Evolutionary conservation across 2,329 filamentous ascomycete species (phyloP), one percentile per base, ranked within the genome.

Genomic region (Lizonia empirigonia): DNA sequence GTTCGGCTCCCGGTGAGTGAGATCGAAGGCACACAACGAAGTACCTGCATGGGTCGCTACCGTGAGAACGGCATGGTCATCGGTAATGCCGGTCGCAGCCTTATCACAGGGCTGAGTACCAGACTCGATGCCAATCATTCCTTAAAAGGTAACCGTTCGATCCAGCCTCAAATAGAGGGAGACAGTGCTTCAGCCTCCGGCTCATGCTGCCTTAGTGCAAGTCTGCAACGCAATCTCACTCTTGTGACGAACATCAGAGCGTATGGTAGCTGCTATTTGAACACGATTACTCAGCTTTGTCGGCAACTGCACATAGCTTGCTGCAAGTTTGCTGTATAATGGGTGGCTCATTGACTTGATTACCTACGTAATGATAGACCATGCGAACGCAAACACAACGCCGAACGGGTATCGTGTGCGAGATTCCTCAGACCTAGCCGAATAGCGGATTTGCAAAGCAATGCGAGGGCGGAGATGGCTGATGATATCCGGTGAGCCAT

Each of bases 31-130:
- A 24, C 20, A 51, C 40, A 30, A 37, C 30, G 20, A 59, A 57
- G 62, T 67, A 62, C 60, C 59, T 63, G 62, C 62, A 67, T 69
- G 39, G 44, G 39, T 62, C 54, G 59, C 56, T 66, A 65, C 62
- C 58, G 52, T 57, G 52, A 44, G 27, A 58, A 48, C 59, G 61
- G 63, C 59, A 63, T 47, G 36, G 53, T 54, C 50, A 16, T 53
- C 50, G 50, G 50, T 32, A 48, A 53, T 34, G 44, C 50, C 50
- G 50, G 39, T 44, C 23, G 29, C 39, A 53, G 50, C 50, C 50
- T 53, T 48, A 44, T 48, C 38, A 19, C 44, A 48, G 44, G 50
- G 50, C 44, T 53, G 50, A 48, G 44, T 27, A 35, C 18, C 18
- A 27, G 15, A 15, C 22, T 36, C 15, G 19, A 39, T 44, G 29